Percentiles rank a stretch among this genome's conserved stretches.
phyloP scores from a whole-genome alignment of 1,139 yeast genomes.

The Kurtzmaniella quercitrusa region DNA sequence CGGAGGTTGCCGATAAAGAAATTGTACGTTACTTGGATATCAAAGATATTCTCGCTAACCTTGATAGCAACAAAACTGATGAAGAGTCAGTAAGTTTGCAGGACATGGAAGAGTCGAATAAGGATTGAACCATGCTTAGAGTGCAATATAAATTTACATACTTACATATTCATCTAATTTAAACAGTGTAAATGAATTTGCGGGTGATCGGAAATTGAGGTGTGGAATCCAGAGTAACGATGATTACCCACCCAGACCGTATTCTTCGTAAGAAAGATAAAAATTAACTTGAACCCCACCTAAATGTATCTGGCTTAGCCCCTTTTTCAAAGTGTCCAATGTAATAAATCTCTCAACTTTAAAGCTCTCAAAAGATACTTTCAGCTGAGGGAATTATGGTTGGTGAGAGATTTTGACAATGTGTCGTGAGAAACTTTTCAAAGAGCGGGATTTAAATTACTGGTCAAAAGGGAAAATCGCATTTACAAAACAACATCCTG shows the following conservation, averaged over 20 bases:
- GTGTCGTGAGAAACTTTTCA: background rate
- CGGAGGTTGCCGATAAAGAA: constrained; percentile 61
- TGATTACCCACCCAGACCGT: too few species aligned
- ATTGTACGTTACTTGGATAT: constrained; percentile 38
- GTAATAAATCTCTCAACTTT: background rate
- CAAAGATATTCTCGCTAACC: constrained; percentile 20
- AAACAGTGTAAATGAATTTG: background rate
- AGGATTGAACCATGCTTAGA: too few species aligned
- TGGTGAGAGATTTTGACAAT: background rate
- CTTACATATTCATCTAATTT: too few species aligned
- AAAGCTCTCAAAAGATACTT: background rate
- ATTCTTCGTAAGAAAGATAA: too few species aligned
- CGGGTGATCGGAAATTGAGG: background rate
- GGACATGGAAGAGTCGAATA: background rate
- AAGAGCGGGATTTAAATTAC: constrained; percentile 2
- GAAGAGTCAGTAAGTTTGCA: constrained; percentile 4
- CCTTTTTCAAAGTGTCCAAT: background rate
- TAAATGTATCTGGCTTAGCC: too few species aligned
- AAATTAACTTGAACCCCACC: too few species aligned
- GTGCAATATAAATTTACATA: too few species aligned
- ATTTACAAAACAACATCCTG: background rate
- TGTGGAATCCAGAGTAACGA: too few species aligned
- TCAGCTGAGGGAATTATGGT: background rate
- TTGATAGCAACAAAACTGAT: constrained; percentile 9
- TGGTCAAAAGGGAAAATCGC: constrained; percentile 1